Percentiles rank a stretch among this genome's conserved stretches.
Evolutionary conservation across 176 grass and related monocot genomes (phyloP).

Genomic region (Secale cereale): DNA sequence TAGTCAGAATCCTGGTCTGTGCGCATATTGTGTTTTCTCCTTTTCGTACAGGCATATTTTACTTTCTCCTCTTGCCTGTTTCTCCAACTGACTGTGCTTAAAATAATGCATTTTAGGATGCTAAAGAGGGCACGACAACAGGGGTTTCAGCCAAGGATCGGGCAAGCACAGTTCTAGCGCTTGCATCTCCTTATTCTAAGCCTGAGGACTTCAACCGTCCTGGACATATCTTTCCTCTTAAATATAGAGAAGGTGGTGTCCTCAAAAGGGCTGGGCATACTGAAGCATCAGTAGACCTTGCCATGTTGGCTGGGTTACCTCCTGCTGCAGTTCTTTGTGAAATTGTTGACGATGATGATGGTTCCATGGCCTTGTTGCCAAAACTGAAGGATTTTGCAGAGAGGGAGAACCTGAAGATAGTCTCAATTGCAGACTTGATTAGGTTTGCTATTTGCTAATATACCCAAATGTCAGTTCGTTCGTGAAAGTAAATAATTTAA

Average conservation of each 20-base stretch:
- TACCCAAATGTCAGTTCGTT: background rate
- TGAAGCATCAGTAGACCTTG: constrained; percentile 93
- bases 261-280: constrained; percentile 97
- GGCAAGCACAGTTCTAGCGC: constrained; percentile 65
- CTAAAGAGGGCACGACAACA: constrained; percentile 90
- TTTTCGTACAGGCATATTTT: background rate
- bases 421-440: constrained; percentile 88
- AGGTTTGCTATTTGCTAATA: constrained; percentile 50
- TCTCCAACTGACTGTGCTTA: background rate
- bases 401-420: constrained; percentile 81
- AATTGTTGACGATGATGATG: constrained; percentile 84
- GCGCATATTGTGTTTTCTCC: background rate
- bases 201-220: constrained; percentile 84
- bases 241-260: constrained; percentile 95
- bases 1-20: background rate
- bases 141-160: constrained; percentile 89
- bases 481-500: background rate
- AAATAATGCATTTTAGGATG: constrained; percentile 54
- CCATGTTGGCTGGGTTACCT: constrained; percentile 73
- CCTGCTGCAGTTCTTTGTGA: constrained; percentile 83
- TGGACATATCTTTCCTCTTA: constrained; percentile 94
- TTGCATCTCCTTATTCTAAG: constrained; percentile 69
- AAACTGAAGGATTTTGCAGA: constrained; percentile 81
- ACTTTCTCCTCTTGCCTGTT: background rate
- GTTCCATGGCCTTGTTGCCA: constrained; percentile 91